Percentiles rank a stretch among this genome's conserved stretches.
These are phyloP conservation scores for Aegilops longissima DNA, from an alignment of 176 grass and related monocot species.

Conservation along the genomic window DNA sequence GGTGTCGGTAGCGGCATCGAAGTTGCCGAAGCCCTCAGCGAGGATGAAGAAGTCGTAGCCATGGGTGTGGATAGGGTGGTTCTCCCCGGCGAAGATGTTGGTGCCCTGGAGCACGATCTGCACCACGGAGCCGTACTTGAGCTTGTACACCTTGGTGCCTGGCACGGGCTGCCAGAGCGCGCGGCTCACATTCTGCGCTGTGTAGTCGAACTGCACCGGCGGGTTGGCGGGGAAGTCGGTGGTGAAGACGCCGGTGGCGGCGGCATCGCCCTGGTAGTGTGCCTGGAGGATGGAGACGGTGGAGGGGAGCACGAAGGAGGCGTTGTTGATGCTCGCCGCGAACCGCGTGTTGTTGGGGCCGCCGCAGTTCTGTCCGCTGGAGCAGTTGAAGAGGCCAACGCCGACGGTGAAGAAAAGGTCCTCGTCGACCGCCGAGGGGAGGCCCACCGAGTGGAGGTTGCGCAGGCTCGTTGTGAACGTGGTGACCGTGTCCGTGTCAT, in stretches of 20 bases:
- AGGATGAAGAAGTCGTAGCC: constrained; percentile 95
- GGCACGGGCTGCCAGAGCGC: constrained; percentile 71
- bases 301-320: constrained; percentile 78
- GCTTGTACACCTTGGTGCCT: constrained; percentile 68
- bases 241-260: constrained; percentile 56
- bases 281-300: constrained; percentile 75
- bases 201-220: constrained; percentile 81
- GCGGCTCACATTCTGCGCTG: constrained; percentile 69
- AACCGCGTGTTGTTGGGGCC: constrained; percentile 86
- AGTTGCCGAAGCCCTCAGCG: constrained; percentile 80
- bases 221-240: constrained; percentile 71
- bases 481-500: constrained; percentile 67
- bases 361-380: constrained; percentile 37
- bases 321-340: constrained; percentile 86
- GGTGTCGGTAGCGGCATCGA: constrained; percentile 46
- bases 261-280: constrained; percentile 27
- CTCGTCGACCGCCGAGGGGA: constrained; percentile 58
- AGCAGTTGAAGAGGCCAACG: constrained; percentile 76
- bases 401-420: constrained; percentile 92
- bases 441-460: constrained; percentile 35
- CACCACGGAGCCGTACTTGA: constrained; percentile 74
- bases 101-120: constrained; percentile 90
- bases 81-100: constrained; percentile 84
- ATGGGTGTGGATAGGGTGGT: constrained; percentile 94
- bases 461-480: constrained; percentile 56